phyloP scores from a whole-genome alignment of 2,329 filamentous ascomycete genomes.

The Phyllosticta citriasiana region DNA sequence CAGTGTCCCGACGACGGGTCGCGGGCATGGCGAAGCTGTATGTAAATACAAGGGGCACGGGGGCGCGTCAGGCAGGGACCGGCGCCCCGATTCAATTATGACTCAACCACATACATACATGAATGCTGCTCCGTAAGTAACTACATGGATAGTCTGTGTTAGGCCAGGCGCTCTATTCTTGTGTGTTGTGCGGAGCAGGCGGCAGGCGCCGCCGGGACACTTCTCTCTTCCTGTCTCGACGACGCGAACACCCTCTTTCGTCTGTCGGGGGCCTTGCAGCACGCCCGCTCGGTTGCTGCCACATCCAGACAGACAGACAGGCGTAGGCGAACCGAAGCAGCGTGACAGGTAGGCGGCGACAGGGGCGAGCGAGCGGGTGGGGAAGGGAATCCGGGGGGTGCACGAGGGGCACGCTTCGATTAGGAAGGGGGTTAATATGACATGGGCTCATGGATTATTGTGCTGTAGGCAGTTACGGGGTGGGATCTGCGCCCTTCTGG shows the following conservation, averaged over 20 bases:
- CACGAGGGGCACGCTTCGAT: neutral
- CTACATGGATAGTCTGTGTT: too few relatives aligned
- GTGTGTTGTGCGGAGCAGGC: neutral
- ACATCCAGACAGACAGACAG: neutral
- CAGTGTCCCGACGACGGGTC: neutral
- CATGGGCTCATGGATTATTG: neutral
- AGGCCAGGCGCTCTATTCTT: neutral
- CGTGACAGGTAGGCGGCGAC: neutral
- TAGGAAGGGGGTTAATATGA: neutral
- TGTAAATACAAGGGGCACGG: neutral
- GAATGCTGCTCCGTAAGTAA: too few relatives aligned
- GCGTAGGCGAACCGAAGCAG: neutral
- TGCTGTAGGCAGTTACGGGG: neutral
- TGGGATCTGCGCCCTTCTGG: neutral
- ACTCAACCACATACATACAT: neutral
- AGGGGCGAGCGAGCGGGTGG: neutral
- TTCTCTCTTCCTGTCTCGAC: neutral
- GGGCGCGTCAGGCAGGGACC: neutral
- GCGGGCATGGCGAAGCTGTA: too few relatives aligned
- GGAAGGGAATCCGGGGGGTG: neutral
- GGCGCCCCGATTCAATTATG: neutral
- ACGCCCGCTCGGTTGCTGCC: neutral
- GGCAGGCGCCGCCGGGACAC: neutral
- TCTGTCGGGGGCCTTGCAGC: neutral
- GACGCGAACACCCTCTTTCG: neutral